Percentiles rank a stretch among this genome's conserved stretches.
phyloP scores from a whole-genome alignment of 2,329 filamentous ascomycete species.

The Apiospora pterosperma region DNA sequence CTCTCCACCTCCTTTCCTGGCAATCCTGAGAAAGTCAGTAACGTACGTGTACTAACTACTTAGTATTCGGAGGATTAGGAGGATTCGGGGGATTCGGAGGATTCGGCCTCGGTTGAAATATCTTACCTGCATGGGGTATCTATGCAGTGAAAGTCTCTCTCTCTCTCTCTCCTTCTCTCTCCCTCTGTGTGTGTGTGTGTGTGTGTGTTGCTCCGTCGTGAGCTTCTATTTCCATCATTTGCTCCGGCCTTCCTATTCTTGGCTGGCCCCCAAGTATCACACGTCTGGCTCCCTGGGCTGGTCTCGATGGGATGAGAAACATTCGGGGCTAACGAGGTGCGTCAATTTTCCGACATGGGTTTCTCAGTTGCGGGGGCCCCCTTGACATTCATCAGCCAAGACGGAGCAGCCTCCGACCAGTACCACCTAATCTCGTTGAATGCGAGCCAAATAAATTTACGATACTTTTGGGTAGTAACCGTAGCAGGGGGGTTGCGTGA shows the following conservation, averaged over 20 bases:
- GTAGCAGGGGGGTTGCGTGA: neutral
- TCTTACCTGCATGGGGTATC: neutral
- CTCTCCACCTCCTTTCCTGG: neutral
- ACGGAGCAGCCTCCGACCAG: conserved; percentile 5
- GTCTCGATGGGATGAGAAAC: neutral
- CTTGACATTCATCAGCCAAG: neutral
- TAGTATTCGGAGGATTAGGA: too few species aligned
- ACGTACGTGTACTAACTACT: too few species aligned
- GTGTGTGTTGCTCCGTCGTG: too few species aligned
- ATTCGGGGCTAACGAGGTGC: neutral
- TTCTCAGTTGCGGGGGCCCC: neutral
- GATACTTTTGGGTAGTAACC: neutral
- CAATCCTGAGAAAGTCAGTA: neutral
- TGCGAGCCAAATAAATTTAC: neutral
- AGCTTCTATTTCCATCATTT: neutral
- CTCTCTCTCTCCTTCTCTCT: too few species aligned
- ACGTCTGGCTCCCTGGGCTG: neutral
- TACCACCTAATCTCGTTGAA: neutral
- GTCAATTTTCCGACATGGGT: conserved; percentile 3
- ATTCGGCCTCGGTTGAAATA: neutral
- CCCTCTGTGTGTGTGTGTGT: too few species aligned
- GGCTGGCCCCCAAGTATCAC: neutral
- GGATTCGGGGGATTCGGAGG: too few species aligned
- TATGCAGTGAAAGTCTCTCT: neutral
- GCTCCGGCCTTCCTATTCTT: neutral